Evolutionary conservation across 2,329 filamentous ascomycete species (phyloP), one percentile per base, ranked within the genome.

Genomic region (Chaetomium olivaceum): DNA sequence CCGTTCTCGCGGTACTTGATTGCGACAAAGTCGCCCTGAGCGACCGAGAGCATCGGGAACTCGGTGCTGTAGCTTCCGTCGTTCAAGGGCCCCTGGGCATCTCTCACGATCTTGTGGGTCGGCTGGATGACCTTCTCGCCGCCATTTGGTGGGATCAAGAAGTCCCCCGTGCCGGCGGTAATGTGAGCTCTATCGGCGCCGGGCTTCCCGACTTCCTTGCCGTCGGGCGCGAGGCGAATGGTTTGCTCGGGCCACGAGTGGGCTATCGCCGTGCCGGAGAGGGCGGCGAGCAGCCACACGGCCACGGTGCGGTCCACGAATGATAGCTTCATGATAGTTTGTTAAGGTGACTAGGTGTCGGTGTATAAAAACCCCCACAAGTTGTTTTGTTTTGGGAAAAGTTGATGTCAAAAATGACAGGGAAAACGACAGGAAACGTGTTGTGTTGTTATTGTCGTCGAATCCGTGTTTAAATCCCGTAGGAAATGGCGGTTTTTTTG

Each of bases 161-260:
- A 61, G 19, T 43, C 39, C 74, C 80, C 86, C 90, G 77, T 76
- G 67, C 91, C 87, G n/a, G 12, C 23, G 36, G 83, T 77, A 19
- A 87, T 77, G 73, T 88, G 92, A 56, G 88, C 89, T 69, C 93
- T 89, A n/a, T 90, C 80, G 75, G 89, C 97, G 36, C 94, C 94
- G 27, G 85, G 80, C 8, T 83, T 76, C 31, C 90, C 90, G 23
- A 88, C 80, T 75, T 93, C 92, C 39, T 87, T 87, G 62, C 93
- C 93, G 72, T 92, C 90, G 31, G 85, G 76, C 61, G 87, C 86
- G 75, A 97, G 88, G 64, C 87, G 86, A 68, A 82, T 85, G 58
- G 94, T 81, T 72, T 89, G 82, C 78, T 97, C 93, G 57, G 94
- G 84, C 93, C 93, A 97, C 21, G 88, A 90, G 78, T 97, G 94